Percentiles rank a stretch among this genome's conserved stretches.
Conservation (phyloP, 2,329 filamentous ascomycete species). For the Exserohilum rostratum region DNA sequence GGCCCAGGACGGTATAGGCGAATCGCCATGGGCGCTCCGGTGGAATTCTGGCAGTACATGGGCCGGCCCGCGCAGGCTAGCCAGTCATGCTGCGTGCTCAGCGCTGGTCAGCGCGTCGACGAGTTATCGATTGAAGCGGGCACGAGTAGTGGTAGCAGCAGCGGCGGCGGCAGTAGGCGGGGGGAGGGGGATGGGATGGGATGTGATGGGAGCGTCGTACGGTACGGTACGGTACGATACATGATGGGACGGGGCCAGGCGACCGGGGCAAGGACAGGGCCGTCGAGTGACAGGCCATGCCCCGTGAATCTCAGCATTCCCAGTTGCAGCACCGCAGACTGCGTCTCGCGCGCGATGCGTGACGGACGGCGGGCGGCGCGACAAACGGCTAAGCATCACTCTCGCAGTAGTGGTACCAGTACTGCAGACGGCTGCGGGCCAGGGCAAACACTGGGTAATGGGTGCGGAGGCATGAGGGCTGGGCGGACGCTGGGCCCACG, state of each 20-base stretch:
- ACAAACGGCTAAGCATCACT: slow-evolving; percentile 27
- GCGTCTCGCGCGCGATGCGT: slow-evolving; percentile 15
- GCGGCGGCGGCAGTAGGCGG: slow-evolving; percentile 1
- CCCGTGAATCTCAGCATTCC: slow-evolving; percentile 10
- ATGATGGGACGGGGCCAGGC: too few relatives aligned
- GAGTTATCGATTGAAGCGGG: slow-evolving; percentile 24
- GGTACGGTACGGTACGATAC: too few relatives aligned
- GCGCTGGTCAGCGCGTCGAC: too few relatives aligned
- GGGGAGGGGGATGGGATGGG: too few relatives aligned
- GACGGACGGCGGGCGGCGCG: slow-evolving; percentile 20
- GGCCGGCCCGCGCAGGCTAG: slow-evolving; percentile 42
- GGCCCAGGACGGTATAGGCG: slow-evolving; percentile 22
- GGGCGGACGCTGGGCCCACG: too few relatives aligned
- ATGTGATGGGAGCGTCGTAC: too few relatives aligned
- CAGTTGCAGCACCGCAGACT: not conserved
- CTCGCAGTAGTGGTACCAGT: too few relatives aligned
- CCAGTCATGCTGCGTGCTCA: slow-evolving; percentile 21
- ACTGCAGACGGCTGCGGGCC: too few relatives aligned
- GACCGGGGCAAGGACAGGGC: too few relatives aligned
- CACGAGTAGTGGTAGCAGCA: slow-evolving; percentile 25
- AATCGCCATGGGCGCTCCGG: slow-evolving; percentile 26
- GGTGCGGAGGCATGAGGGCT: slow-evolving; percentile 15
- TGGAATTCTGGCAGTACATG: slow-evolving; percentile 32
- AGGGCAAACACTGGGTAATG: slow-evolving; percentile 26
- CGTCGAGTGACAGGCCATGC: too few relatives aligned